Percentiles rank a stretch among this genome's conserved stretches.
Conservation (phyloP, 2,329 filamentous ascomycete species). For the Conoideocrella luteorostrata region DNA sequence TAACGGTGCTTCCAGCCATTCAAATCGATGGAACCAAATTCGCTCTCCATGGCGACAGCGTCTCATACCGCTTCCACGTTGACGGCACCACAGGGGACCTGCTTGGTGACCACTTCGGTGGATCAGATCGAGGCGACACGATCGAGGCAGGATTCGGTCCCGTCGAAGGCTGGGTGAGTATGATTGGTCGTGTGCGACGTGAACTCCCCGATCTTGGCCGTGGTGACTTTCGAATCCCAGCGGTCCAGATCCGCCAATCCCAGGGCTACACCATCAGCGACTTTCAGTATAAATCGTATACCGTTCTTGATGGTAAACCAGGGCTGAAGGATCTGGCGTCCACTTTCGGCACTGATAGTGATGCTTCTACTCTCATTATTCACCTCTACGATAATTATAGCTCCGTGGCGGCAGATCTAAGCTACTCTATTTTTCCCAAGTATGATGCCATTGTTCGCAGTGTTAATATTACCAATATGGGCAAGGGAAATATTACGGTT, state of each 20-base stretch:
- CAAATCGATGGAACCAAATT: conserved; percentile 50
- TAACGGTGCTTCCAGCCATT: conserved; percentile 41
- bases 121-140: conserved; percentile 43
- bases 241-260: conserved; percentile 53
- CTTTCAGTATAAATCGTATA: conserved; percentile 51
- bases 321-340: conserved; percentile 48
- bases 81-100: conserved; percentile 50
- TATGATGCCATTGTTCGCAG: conserved; percentile 57
- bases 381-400: conserved; percentile 53
- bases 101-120: conserved; percentile 56
- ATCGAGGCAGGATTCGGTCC: conserved; percentile 30
- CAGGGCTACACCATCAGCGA: conserved; percentile 53
- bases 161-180: conserved; percentile 46
- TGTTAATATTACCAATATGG: conserved; percentile 55
- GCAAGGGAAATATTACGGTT: conserved; percentile 43
- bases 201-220: conserved; percentile 60
- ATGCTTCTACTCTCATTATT: conserved; percentile 54
- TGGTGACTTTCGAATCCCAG: conserved; percentile 56
- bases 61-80: conserved; percentile 60
- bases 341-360: conserved; percentile 48
- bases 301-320: conserved; percentile 51
- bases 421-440: conserved; percentile 57
- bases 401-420: conserved; percentile 49
- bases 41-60: conserved; percentile 46
- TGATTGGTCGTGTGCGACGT: conserved; percentile 44